Evolutionary conservation across 2,329 filamentous ascomycete species (phyloP), one percentile per base, ranked within the genome.

Genomic region (Aureobasidium lini): DNA sequence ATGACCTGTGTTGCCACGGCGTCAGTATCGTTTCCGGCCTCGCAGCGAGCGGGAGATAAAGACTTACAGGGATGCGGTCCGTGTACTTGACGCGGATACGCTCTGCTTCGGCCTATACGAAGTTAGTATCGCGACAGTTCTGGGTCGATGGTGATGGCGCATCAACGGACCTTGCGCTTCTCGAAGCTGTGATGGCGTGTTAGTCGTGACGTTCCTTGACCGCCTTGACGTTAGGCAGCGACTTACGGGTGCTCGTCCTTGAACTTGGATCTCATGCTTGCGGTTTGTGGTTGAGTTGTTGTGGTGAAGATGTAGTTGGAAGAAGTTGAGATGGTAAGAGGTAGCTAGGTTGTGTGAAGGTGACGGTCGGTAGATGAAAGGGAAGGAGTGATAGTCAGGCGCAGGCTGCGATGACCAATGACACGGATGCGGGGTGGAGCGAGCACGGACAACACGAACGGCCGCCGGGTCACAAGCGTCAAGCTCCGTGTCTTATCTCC

Each of bases 71-170:
- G 78, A 99, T 99, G 70, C 94, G 90, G 76, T 99, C 94, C 68
- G 90, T 86, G 76, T 99, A 99, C 80, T 99, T 99, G 82, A 96
- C 92, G 68, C 94, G 91, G 76, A 96, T 96, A 77, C 94, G 92
- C 83, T 99, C 94, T 74, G 94, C 94, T 81, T 99, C 94, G 66
- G 94, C 94, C 57, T 63, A 29, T 13, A 36, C 13, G n/a, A 13
- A 47, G 61, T 60, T 23, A 59, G 40, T 57, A 53, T 46, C 31
- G 28, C 43, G n/a, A 40, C 2, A 9, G 23, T 44, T 39, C n/a
- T 39, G 34, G 23, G 29, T 10, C 37, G 31, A 37, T 56, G 40
- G 23, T 34, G 40, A 42, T 40, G 37, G 57, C 43, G 42, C 31
- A 49, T 36, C 28, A 50, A 58, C 61, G 39, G n/a, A 63, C 61